Evolutionary conservation across 2,329 filamentous ascomycete species (phyloP).

Genomic region (Scedosporium apiospermum): DNA sequence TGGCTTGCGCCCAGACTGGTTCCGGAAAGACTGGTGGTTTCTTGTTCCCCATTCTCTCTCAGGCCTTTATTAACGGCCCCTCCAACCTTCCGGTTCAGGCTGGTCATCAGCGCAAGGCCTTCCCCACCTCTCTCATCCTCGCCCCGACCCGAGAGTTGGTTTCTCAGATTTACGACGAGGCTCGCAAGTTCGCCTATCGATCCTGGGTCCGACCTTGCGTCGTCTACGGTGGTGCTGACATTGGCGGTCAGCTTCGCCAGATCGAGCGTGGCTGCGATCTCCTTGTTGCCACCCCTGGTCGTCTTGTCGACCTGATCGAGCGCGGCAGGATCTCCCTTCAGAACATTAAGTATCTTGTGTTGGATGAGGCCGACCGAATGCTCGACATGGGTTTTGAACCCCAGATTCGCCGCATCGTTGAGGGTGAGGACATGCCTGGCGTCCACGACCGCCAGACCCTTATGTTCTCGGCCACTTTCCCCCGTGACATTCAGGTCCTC

Average conservation of each 20-base stretch:
- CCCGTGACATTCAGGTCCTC: constrained; percentile 97
- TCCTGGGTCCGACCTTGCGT: constrained; percentile 98
- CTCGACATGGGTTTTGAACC: constrained; percentile 99
- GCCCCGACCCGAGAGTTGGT: constrained; percentile 97
- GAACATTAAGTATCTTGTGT: constrained; percentile 98
- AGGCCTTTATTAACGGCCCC: constrained; percentile 86
- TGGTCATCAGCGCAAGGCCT: constrained; percentile 93
- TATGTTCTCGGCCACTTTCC: constrained; percentile 99
- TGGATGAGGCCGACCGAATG: constrained; percentile 99
- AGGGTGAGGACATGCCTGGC: constrained; percentile 93
- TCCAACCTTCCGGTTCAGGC: constrained; percentile 55
- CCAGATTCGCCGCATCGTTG: constrained; percentile 96
- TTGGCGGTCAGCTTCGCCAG: constrained; percentile 93
- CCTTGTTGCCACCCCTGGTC: constrained; percentile 91
- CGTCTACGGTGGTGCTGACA: constrained; percentile 98
- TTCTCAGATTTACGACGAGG: constrained; percentile 95
- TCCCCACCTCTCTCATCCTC: constrained; percentile 90
- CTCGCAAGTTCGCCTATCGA: constrained; percentile 96
- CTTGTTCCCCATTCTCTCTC: constrained; percentile 97
- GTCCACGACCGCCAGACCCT: constrained; percentile 85
- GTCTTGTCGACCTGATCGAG: constrained; percentile 96
- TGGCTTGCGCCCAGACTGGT: constrained; percentile 99
- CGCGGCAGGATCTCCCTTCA: constrained; percentile 93
- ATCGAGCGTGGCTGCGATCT: constrained; percentile 97
- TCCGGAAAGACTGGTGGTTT: constrained; percentile 99